These are phyloP conservation scores for Incumbomyces lentus DNA, from an alignment of 2,329 filamentous ascomycete species.

Conservation along the genomic window DNA sequence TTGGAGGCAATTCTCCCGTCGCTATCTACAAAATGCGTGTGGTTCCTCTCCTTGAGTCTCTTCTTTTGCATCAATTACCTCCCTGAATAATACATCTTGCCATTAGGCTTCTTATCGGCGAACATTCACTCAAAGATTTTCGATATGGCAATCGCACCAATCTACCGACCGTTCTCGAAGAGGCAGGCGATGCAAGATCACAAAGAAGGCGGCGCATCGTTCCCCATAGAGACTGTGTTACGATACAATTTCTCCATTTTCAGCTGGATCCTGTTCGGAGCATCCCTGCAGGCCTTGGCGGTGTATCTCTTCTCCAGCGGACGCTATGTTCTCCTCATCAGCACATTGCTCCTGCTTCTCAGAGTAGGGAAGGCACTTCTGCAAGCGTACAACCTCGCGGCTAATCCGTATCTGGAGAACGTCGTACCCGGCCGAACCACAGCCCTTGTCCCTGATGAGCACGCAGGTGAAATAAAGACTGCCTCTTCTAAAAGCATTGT, in stretches of 20 bases:
- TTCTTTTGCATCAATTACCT: too few species aligned
- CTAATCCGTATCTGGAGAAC: constrained; percentile 30
- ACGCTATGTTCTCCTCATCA: constrained; percentile 29
- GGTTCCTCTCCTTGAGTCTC: too few species aligned
- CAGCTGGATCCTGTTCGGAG: constrained; percentile 34
- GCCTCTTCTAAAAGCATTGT: constrained; percentile 25
- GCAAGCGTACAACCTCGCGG: constrained; percentile 25
- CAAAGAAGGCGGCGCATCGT: too few species aligned
- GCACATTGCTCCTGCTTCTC: constrained; percentile 23
- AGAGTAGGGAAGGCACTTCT: constrained; percentile 26
- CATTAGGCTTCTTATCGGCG: too few species aligned
- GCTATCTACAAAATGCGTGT: too few species aligned
- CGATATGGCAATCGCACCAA: too few species aligned
- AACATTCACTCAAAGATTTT: too few species aligned
- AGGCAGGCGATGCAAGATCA: too few species aligned
- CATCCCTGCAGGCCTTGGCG: constrained; percentile 28
- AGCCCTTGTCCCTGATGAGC: constrained; percentile 29
- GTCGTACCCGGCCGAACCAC: constrained; percentile 28
- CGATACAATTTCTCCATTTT: constrained; percentile 30
- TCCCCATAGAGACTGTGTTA: constrained; percentile 4
- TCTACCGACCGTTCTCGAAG: too few species aligned
- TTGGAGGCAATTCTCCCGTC: too few species aligned
- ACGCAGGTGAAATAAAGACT: constrained; percentile 20
- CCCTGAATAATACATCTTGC: too few species aligned
- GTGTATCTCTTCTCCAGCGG: constrained; percentile 26